Evolutionary conservation across 768 basidiomycete genomes (phyloP).

Genomic region (Pleurotus pulmonarius): DNA sequence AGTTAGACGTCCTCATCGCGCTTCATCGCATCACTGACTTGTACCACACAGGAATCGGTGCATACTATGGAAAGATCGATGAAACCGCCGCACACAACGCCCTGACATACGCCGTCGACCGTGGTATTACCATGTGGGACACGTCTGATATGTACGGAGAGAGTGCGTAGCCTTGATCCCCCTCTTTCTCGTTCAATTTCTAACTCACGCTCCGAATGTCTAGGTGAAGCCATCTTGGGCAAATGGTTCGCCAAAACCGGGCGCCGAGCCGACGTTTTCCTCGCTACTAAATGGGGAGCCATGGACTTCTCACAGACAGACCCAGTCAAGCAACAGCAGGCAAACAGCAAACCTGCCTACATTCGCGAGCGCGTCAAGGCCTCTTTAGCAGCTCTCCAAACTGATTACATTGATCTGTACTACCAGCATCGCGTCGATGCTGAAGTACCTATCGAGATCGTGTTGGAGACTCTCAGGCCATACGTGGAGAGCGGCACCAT

Average conservation of each 20-base stretch:
- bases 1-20: neutral
- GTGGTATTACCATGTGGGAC: slow-evolving; percentile 20
- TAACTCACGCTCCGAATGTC: too few species aligned
- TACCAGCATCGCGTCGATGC: slow-evolving; percentile 30
- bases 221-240: slow-evolving; percentile 19
- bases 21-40: neutral
- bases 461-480: slow-evolving; percentile 27
- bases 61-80: slow-evolving; percentile 19
- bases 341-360: slow-evolving; percentile 16
- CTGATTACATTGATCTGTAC: slow-evolving; percentile 21
- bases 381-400: slow-evolving; percentile 15
- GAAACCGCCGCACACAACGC: slow-evolving; percentile 14
- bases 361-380: slow-evolving; percentile 12
- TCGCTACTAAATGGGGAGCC: slow-evolving; percentile 23
- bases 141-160: slow-evolving; percentile 18
- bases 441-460: slow-evolving; percentile 25
- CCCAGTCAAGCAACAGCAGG: neutral
- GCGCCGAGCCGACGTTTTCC: slow-evolving; percentile 20
- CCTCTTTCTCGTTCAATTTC: neutral
- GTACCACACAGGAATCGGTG: slow-evolving; percentile 16
- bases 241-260: slow-evolving; percentile 21
- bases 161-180: neutral
- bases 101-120: slow-evolving; percentile 18
- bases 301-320: slow-evolving; percentile 13
- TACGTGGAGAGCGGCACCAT: slow-evolving; percentile 28